Evolutionary conservation across 1,139 yeast species (phyloP).

Genomic region (Kluyveromyces sp.): DNA sequence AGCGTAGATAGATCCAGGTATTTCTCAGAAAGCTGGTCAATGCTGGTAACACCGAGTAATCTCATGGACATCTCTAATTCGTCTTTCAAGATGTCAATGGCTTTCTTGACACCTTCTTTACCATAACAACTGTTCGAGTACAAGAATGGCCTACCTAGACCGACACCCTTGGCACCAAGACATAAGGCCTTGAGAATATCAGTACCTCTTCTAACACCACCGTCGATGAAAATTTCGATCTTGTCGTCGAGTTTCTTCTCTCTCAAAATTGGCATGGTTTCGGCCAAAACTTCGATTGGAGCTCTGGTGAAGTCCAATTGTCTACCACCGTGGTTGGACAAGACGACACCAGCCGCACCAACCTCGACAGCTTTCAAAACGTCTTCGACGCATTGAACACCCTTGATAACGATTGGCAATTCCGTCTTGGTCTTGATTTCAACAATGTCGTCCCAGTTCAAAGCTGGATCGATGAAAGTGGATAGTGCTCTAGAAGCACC

Average conservation of each 20-base stretch:
- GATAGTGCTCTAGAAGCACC: slow-evolving; percentile 89
- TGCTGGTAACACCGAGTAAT: slow-evolving; percentile 63
- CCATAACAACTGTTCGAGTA: slow-evolving; percentile 71
- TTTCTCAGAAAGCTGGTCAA: slow-evolving; percentile 55
- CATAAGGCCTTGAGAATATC: slow-evolving; percentile 64
- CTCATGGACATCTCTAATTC: slow-evolving; percentile 88
- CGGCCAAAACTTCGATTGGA: slow-evolving; percentile 62
- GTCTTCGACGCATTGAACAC: slow-evolving; percentile 65
- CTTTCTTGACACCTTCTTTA: slow-evolving; percentile 69
- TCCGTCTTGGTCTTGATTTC: slow-evolving; percentile 36
- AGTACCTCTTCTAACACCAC: slow-evolving; percentile 57
- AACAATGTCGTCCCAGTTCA: slow-evolving; percentile 46
- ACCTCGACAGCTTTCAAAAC: slow-evolving; percentile 57
- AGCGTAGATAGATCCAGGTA: slow-evolving; percentile 43
- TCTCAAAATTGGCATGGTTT: slow-evolving; percentile 49
- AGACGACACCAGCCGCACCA: slow-evolving; percentile 66
- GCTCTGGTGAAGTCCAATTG: slow-evolving; percentile 63
- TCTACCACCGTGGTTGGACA: slow-evolving; percentile 73
- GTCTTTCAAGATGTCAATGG: slow-evolving; percentile 69
- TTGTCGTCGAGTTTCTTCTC: slow-evolving; percentile 44
- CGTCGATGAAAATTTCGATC: slow-evolving; percentile 43
- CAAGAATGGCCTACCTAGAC: slow-evolving; percentile 65
- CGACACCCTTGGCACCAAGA: slow-evolving; percentile 71
- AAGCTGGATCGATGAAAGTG: slow-evolving; percentile 74
- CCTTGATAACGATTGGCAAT: slow-evolving; percentile 53